Evolutionary conservation across 805 yeast species (phyloP), one percentile per base, ranked within the genome.

Genomic region (Yueomyces sp.): DNA sequence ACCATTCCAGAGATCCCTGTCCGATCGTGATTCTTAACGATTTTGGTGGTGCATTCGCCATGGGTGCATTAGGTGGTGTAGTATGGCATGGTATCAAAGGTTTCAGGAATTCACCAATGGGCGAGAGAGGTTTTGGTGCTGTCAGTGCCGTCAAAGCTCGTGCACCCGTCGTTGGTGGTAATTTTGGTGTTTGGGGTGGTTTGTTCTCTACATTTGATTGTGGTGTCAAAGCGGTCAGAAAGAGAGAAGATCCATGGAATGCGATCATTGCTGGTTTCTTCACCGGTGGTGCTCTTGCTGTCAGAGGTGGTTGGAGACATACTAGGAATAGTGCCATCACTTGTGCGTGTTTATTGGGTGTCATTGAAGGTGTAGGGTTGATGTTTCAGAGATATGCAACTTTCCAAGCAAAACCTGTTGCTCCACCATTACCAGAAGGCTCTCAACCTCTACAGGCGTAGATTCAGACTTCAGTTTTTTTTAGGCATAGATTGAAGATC

Each of bases 151-250:
- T 92, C 54, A 86, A 86, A 62, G 85, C 96, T 42, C 77, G 98
- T 65, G 97, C 96, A 2, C 99, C 99, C 37, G 96, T 90, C 41
- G 87, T 90, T 44, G 98, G 98, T 52, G 98, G 98, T 60, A 92
- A 92, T 67, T 90, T 92, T 59, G 98, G 98, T 69, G 95, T 85
- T 37, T 92, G 98, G 98, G 98, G 98, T 73, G 98, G 98, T 48
- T 70, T 92, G 55, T 92, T 92, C 62, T 86, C 96, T 33, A 82
- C 94, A 11, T 92, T 80, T 60, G 98, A 92, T 66, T 92, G 98
- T 72, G 76, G 88, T 12, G 94, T 92, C 40, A 92, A 90, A 66
- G 95, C 90, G 2, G 77, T 92, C 38, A 84, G 98, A 72, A 84
- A 86, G 66, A 85, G 96, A 72, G 98, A 92, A 66, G 98, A 92